Base-by-base conservation (phyloP, 192 early-diverging fungal genomes). In the Coemansia asiatica region DNA sequence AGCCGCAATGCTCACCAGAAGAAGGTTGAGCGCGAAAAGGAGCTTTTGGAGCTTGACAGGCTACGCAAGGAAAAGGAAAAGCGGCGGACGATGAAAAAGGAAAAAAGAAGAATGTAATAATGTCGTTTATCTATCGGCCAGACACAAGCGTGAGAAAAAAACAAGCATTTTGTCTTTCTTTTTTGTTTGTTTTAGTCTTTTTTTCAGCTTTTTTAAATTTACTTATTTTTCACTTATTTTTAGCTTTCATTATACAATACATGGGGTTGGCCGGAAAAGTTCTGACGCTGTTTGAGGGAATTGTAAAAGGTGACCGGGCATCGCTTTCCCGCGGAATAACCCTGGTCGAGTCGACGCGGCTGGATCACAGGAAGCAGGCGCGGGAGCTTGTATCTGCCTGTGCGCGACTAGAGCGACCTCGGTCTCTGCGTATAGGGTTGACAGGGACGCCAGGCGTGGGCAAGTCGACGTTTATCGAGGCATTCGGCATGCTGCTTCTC, bases 391-490 rank as follows among this genome's bases (percentile, higher is more conserved):
- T 93, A 2, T 85, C 90, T 6, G 64, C 73, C 56, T 61, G 74
- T 67, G 35, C 69, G 44, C 49, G 69, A 19, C 21, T 77, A 27
- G 64, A 61, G 6, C 71, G 76, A 1, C 68, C 77, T 28, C 85
- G 58, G 13, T 28, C 88, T 13, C 89, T 90, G 66, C 84, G 92
- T 47, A 92, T 94, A 40, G 92, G 91, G 8, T 80, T 94, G 23
- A 89, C 88, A 4, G 91, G 91, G 28, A 81, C 88, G 16, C 92
- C 92, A 0, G 92, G 92, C 1, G 92, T 94, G 10, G 92, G 91
- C 2, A 94, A 94, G 67, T 90, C 88, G n/a, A 90, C 89, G 40
- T 94, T 94, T 63, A 92, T 94, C 67, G 92, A 94, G 61, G 68
- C 86, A 5, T 91, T 94, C 69, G 92, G 92, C 49, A 88, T 89